These are phyloP conservation scores for Xanthoceras sorbifolium DNA, from an alignment of 345 rosid genomes.

Conservation along the genomic window DNA sequence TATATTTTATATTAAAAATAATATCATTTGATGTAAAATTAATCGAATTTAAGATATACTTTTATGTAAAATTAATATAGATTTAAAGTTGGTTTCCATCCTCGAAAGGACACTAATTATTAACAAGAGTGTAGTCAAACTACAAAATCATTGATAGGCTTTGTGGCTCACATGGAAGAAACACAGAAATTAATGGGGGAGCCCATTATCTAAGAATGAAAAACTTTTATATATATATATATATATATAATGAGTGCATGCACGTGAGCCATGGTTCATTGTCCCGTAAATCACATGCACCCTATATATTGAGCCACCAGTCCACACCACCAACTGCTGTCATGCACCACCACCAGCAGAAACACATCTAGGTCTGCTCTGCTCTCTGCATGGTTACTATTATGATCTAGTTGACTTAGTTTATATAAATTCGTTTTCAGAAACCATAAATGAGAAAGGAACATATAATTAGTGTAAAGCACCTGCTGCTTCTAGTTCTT, in stretches of 20 bases:
- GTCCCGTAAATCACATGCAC: constrained; percentile 16
- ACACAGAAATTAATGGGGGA: not conserved
- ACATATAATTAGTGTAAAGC: not conserved
- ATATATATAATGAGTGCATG: not conserved
- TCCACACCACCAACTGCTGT: not conserved
- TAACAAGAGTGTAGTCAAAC: not conserved
- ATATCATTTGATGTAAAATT: too few species aligned
- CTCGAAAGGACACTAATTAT: not conserved
- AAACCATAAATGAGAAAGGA: not conserved
- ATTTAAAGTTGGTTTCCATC: too few species aligned
- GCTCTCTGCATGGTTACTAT: not conserved
- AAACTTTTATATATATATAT: too few species aligned
- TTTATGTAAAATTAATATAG: too few species aligned
- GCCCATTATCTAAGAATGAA: too few species aligned
- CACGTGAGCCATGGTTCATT: not conserved
- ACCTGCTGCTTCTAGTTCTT: not conserved
- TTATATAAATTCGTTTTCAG: not conserved
- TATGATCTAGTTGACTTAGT: not conserved
- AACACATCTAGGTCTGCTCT: not conserved
- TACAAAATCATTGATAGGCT: not conserved
- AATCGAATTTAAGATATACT: too few species aligned
- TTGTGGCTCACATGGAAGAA: constrained; percentile 5
- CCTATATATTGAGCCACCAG: not conserved
- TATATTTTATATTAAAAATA: too few species aligned
- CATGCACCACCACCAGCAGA: not conserved